phyloP scores from a whole-genome alignment of 2,329 filamentous ascomycete species.

The Orbilia oligospora region DNA sequence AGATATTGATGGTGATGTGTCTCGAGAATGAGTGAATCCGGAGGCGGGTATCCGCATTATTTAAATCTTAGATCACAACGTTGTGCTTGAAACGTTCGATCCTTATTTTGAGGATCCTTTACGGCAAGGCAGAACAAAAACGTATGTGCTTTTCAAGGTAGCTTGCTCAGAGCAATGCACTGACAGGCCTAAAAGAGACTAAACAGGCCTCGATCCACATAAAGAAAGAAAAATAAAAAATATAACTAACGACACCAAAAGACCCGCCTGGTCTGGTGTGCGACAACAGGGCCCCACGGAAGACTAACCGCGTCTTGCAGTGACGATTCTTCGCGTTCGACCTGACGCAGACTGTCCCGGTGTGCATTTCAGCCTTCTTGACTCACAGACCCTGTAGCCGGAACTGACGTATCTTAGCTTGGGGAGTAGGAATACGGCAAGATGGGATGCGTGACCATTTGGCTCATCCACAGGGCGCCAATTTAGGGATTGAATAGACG shows the following conservation, averaged over 20 bases:
- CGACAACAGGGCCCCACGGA: slow-evolving; percentile 36
- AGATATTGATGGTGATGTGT: slow-evolving; percentile 48
- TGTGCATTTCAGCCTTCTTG: slow-evolving; percentile 56
- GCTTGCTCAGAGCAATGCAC: slow-evolving; percentile 44
- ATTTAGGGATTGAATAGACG: slow-evolving; percentile 59
- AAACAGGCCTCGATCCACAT: slow-evolving; percentile 49
- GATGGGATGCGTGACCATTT: slow-evolving; percentile 56
- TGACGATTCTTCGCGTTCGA: slow-evolving; percentile 55
- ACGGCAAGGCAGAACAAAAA: slow-evolving; percentile 45
- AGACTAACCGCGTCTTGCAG: slow-evolving; percentile 54
- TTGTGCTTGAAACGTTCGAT: slow-evolving; percentile 55
- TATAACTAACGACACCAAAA: slow-evolving; percentile 23
- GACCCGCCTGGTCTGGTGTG: slow-evolving; percentile 48
- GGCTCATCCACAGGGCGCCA: slow-evolving; percentile 58
- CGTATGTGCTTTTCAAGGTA: slow-evolving; percentile 35
- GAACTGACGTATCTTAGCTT: slow-evolving; percentile 49
- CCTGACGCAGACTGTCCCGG: slow-evolving; percentile 54
- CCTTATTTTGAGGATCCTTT: slow-evolving; percentile 59
- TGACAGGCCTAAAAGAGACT: slow-evolving; percentile 33
- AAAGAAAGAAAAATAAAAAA: slow-evolving; percentile 29
- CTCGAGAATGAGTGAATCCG: slow-evolving; percentile 56
- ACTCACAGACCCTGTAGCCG: slow-evolving; percentile 52
- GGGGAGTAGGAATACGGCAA: slow-evolving; percentile 39
- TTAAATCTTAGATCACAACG: slow-evolving; percentile 56
- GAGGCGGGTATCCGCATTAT: slow-evolving; percentile 55